Percentiles rank a stretch among this genome's conserved stretches.
Conservation (phyloP, 2,329 filamentous ascomycete genomes). For the Bipolaris victoriae region DNA sequence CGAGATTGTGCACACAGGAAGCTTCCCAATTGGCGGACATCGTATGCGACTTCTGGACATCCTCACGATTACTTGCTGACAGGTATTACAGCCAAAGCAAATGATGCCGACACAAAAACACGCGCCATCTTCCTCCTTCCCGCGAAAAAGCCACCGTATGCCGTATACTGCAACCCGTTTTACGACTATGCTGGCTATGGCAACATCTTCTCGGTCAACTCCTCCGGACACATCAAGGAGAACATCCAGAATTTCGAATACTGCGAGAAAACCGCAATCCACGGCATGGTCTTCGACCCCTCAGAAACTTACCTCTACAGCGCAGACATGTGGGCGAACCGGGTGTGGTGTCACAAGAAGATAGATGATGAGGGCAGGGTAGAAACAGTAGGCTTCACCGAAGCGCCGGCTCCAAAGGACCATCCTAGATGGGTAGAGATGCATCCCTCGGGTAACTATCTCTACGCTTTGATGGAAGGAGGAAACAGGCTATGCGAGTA, state of each 20-base stretch:
- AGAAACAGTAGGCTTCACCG: conserved; percentile 72
- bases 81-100: conserved; percentile 64
- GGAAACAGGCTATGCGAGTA: conserved; percentile 85
- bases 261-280: conserved; percentile 72
- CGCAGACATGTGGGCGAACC: conserved; percentile 77
- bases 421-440: conserved; percentile 90
- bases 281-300: conserved; percentile 82
- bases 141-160: conserved; percentile 76
- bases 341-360: conserved; percentile 85
- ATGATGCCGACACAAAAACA: conserved; percentile 75
- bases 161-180: conserved; percentile 89
- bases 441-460: conserved; percentile 75
- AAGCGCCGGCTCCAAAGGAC: conserved; percentile 73
- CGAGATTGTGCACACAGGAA: conserved; percentile 76
- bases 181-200: conserved; percentile 84
- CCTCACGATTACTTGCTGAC: conserved; percentile 1
- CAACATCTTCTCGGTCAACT: conserved; percentile 72
- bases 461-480: conserved; percentile 90
- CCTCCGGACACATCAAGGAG: conserved; percentile 62
- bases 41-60: conserved; percentile 58
- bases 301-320: conserved; percentile 78
- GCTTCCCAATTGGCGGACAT: conserved; percentile 74
- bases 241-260: conserved; percentile 78
- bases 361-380: conserved; percentile 65
- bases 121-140: conserved; percentile 88